Evolutionary conservation across 2,329 filamentous ascomycete genomes (phyloP).

Genomic region (Aspergillus sp.): DNA sequence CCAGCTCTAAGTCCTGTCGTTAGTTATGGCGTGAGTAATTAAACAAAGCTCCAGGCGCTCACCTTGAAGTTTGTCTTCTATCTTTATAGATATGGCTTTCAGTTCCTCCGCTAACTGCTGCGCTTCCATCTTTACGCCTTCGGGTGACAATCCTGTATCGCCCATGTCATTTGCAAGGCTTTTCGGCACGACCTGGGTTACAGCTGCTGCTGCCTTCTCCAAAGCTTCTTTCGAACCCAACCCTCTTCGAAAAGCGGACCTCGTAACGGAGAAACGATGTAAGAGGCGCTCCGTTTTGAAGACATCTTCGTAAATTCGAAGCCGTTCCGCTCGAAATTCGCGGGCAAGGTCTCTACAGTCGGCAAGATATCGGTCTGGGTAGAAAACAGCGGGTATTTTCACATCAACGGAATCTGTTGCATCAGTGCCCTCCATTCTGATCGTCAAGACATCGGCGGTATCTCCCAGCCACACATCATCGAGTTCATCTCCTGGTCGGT

Average conservation of each 20-base stretch:
- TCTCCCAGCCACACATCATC: conserved; percentile 42
- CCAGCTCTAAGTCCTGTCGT: conserved; percentile 28
- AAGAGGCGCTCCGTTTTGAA: conserved; percentile 24
- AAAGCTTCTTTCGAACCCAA: conserved; percentile 25
- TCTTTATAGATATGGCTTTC: conserved; percentile 26
- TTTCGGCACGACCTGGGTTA: conserved; percentile 19
- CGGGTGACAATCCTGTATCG: conserved; percentile 8
- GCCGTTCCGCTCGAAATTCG: conserved; percentile 37
- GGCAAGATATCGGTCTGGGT: conserved; percentile 53
- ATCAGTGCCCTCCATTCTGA: conserved; percentile 35
- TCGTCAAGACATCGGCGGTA: conserved; percentile 48
- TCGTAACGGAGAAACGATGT: conserved; percentile 21
- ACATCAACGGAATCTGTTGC: conserved; percentile 36
- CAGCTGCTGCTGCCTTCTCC: conserved; percentile 28
- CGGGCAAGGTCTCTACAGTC: conserved; percentile 41
- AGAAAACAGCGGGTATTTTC: conserved; percentile 47
- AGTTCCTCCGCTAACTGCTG: conserved; percentile 28
- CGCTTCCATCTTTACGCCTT: conserved; percentile 14
- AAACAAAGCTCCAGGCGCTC: conserved; percentile 1
- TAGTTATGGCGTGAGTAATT: background rate
- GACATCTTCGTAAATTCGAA: conserved; percentile 27
- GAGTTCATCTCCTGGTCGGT: conserved; percentile 29
- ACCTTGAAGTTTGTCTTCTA: conserved; percentile 37
- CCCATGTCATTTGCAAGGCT: conserved; percentile 9
- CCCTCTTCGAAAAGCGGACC: conserved; percentile 9